Percentiles rank a stretch among this genome's conserved stretches.
Evolutionary conservation across 2,329 filamentous ascomycete species (phyloP).

Genomic region (Monosporascus sp.): DNA sequence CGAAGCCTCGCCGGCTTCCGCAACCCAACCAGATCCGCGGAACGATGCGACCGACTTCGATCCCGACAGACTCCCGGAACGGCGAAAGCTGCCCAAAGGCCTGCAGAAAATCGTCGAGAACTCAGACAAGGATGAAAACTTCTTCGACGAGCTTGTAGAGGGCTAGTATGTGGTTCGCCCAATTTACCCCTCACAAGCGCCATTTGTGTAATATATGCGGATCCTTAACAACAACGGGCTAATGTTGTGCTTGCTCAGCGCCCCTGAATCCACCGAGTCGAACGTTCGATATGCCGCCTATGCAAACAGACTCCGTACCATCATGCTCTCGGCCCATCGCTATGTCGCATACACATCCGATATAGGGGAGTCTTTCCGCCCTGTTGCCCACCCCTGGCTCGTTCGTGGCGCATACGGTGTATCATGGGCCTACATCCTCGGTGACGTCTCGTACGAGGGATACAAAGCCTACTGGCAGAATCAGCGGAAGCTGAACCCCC

Average conservation of each 20-base stretch:
- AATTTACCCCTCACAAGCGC: conserved; percentile 1
- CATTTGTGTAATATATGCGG: not conserved
- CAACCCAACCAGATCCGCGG: conserved; percentile 21
- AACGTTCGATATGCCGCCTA: conserved; percentile 90
- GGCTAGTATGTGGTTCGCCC: conserved; percentile 57
- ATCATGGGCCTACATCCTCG: conserved; percentile 87
- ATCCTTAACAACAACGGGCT: conserved; percentile 4
- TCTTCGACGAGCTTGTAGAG: conserved; percentile 72
- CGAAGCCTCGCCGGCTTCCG: conserved; percentile 13
- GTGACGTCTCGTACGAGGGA: conserved; percentile 87
- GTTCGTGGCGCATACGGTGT: conserved; percentile 82
- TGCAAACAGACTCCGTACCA: conserved; percentile 75
- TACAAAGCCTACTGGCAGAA: conserved; percentile 94
- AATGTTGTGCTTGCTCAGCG: conserved; percentile 38
- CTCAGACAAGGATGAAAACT: conserved; percentile 60
- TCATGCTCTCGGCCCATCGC: conserved; percentile 83
- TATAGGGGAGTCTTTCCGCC: conserved; percentile 93
- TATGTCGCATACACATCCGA: conserved; percentile 97
- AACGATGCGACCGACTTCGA: conserved; percentile 34
- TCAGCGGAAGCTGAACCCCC: conserved; percentile 66
- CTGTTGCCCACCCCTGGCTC: conserved; percentile 78
- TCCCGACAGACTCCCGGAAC: conserved; percentile 41
- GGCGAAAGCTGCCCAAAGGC: conserved; percentile 47
- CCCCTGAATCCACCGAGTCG: conserved; percentile 75
- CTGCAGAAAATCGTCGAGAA: conserved; percentile 55